Percentiles rank a stretch among this genome's conserved stretches.
Conservation (phyloP, 179 eudicot species). For the Actinidia arguta region DNA sequence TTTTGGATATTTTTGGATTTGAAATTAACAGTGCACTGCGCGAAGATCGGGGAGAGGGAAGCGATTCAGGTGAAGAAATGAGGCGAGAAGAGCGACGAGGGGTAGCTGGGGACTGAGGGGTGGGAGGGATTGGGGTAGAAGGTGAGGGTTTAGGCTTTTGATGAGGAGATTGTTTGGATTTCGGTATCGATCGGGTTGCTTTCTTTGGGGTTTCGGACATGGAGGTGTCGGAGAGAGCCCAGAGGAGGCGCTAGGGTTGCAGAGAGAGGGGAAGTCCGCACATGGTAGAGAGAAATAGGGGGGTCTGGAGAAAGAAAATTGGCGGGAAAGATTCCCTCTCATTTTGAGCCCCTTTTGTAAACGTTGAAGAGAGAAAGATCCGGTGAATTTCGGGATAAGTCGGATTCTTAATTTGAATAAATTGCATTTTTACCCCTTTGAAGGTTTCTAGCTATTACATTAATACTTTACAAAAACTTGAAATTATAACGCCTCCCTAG, state of each 20-base stretch:
- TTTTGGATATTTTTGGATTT: background rate
- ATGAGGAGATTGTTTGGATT: conserved; percentile 20
- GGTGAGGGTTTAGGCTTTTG: conserved; percentile 27
- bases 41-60: conserved; percentile 30
- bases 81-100: conserved; percentile 49
- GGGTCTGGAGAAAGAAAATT: background rate
- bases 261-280: background rate
- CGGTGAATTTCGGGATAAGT: too few species aligned
- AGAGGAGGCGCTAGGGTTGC: background rate
- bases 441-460: too few species aligned
- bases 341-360: background rate
- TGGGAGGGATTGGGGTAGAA: conserved; percentile 48
- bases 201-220: conserved; percentile 56
- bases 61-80: conserved; percentile 28
- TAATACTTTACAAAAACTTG: too few species aligned
- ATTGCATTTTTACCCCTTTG: too few species aligned
- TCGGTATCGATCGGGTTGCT: conserved; percentile 8
- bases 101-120: conserved; percentile 53
- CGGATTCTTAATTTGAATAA: too few species aligned
- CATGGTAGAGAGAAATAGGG: conserved; percentile 1
- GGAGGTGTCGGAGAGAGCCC: conserved; percentile 20
- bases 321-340: conserved; percentile 17
- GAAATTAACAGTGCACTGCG: background rate
- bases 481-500: too few species aligned
- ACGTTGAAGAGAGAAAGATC: background rate